Conservation (phyloP, 345 rosid species). For the Moringa oleifera region DNA sequence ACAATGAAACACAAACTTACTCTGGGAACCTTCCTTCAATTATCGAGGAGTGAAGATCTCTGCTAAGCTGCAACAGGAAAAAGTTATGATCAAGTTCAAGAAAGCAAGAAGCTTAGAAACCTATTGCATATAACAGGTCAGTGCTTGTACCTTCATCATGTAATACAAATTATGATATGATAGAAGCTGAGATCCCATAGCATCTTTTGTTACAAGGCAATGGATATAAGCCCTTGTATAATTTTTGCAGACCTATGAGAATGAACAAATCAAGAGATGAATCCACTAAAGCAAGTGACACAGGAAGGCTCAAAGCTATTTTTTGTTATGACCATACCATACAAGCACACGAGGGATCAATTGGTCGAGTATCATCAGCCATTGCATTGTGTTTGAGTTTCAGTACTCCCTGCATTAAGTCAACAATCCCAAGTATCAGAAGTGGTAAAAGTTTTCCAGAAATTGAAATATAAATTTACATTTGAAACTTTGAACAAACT, state of each 20-base stretch:
- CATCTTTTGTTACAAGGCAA: conserved; percentile 67
- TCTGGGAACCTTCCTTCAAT: conserved; percentile 52
- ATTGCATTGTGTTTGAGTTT: conserved; percentile 63
- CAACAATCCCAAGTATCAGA: not conserved
- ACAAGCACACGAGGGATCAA: conserved; percentile 67
- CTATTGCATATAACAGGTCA: not conserved
- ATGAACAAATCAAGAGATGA: not conserved
- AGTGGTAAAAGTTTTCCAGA: conserved; percentile 1
- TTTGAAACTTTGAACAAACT: not conserved
- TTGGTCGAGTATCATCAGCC: conserved; percentile 59
- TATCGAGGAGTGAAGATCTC: conserved; percentile 58
- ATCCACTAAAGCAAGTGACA: not conserved
- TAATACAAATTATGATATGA: conserved; percentile 71
- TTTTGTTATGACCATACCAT: conserved; percentile 38
- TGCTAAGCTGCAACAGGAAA: conserved; percentile 53
- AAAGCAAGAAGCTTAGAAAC: conserved; percentile 9
- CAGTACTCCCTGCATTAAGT: conserved; percentile 53
- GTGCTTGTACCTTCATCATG: conserved; percentile 51
- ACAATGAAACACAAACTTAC: conserved; percentile 38
- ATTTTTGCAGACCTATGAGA: conserved; percentile 64
- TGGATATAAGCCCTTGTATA: conserved; percentile 73
- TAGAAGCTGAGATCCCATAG: conserved; percentile 83
- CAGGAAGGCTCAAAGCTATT: not conserved
- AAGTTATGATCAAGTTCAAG: not conserved
- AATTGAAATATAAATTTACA: conserved; percentile 1